phyloP scores from a whole-genome alignment of 2,329 filamentous ascomycete species.

The Colletotrichum noveboracense region DNA sequence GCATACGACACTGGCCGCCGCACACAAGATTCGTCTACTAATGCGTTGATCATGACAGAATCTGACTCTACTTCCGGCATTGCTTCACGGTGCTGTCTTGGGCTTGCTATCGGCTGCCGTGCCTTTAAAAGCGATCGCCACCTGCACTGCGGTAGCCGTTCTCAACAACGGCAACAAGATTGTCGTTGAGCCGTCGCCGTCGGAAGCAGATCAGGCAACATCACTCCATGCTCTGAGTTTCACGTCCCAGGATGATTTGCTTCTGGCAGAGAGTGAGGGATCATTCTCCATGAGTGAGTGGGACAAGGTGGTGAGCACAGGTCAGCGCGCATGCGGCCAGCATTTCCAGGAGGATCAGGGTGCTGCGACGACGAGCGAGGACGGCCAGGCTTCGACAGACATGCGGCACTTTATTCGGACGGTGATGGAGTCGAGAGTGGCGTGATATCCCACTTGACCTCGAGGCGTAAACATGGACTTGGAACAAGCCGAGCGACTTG shows the following conservation, averaged over 20 bases:
- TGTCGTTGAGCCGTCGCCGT: conserved; percentile 65
- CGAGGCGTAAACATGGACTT: not conserved
- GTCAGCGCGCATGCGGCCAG: conserved; percentile 67
- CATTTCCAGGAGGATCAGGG: conserved; percentile 43
- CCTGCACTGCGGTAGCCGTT: conserved; percentile 69
- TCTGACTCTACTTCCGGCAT: conserved; percentile 78
- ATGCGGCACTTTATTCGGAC: conserved; percentile 68
- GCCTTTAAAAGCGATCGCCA: conserved; percentile 76
- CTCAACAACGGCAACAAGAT: conserved; percentile 45
- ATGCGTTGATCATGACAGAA: conserved; percentile 55
- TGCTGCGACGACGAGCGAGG: conserved; percentile 46
- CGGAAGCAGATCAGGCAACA: conserved; percentile 64
- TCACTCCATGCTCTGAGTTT: conserved; percentile 88
- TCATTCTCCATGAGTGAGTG: conserved; percentile 77
- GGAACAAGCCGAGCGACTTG: not conserved
- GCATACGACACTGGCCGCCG: not conserved
- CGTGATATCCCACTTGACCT: conserved; percentile 23
- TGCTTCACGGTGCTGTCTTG: conserved; percentile 80
- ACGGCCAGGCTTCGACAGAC: conserved; percentile 48
- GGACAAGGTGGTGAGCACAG: conserved; percentile 71
- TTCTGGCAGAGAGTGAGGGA: conserved; percentile 84
- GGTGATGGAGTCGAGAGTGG: conserved; percentile 60
- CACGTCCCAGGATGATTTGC: conserved; percentile 72
- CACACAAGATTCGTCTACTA: not conserved
- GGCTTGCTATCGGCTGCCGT: conserved; percentile 83